phyloP scores from a whole-genome alignment of 2,329 filamentous ascomycete species.

The Colletotrichum euphorbiae region DNA sequence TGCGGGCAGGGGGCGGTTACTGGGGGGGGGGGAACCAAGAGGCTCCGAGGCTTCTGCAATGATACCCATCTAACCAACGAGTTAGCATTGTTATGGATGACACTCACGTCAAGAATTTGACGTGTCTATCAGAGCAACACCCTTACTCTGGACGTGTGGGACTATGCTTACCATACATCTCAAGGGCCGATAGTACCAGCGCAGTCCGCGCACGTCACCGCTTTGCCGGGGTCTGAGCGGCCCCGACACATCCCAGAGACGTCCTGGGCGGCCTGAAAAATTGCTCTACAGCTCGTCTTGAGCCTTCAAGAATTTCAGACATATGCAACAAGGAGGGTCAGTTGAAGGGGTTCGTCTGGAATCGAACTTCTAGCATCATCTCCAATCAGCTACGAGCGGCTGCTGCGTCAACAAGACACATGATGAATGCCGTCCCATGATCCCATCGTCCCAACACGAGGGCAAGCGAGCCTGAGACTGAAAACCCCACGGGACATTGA shows the following conservation, averaged over 20 bases:
- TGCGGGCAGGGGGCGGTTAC: background rate
- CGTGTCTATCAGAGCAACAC: background rate
- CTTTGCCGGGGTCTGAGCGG: slow-evolving; percentile 1
- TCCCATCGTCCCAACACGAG: slow-evolving; percentile 7
- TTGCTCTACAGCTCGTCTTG: background rate
- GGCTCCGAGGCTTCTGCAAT: slow-evolving; percentile 22
- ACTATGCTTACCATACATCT: background rate
- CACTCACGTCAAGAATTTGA: slow-evolving; percentile 9
- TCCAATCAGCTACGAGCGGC: background rate
- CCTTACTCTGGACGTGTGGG: background rate
- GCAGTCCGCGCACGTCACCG: slow-evolving; percentile 13
- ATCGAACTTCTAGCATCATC: background rate
- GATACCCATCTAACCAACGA: slow-evolving; percentile 35
- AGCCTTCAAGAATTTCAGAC: background rate
- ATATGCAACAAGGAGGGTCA: background rate
- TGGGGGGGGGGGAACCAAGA: background rate
- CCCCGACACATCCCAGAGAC: background rate
- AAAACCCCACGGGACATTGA: background rate
- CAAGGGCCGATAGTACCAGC: slow-evolving; percentile 6
- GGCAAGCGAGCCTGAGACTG: background rate
- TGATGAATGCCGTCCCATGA: slow-evolving; percentile 13
- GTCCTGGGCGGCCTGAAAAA: background rate
- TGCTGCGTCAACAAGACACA: background rate
- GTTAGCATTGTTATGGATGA: slow-evolving; percentile 24
- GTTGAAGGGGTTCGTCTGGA: slow-evolving; percentile 17